Conservation (phyloP, 805 yeast genomes). For the Barnettozyma botsteinii region DNA sequence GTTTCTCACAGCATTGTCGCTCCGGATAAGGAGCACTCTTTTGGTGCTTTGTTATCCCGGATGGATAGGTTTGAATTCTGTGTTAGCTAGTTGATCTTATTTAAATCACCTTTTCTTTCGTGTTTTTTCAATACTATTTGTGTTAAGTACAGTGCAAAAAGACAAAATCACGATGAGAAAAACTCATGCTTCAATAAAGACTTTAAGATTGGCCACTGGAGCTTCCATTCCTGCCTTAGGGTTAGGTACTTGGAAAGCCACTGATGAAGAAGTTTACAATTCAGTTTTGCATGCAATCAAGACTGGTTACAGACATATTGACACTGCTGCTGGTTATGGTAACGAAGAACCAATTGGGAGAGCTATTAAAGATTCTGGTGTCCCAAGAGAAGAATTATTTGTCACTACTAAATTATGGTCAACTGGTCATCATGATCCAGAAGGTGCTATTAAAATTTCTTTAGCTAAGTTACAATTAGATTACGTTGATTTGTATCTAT, state of each 20-base stretch:
- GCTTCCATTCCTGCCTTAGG: slow-evolving; percentile 34
- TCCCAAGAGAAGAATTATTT: slow-evolving; percentile 7
- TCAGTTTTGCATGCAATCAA: slow-evolving; percentile 11
- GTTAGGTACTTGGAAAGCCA: slow-evolving; percentile 7
- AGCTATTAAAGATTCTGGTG: slow-evolving; percentile 23
- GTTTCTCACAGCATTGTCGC: too few species aligned
- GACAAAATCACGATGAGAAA: neutral
- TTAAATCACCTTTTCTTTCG: too few species aligned
- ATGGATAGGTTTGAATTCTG: too few species aligned
- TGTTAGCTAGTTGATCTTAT: too few species aligned
- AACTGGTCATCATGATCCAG: slow-evolving; percentile 39
- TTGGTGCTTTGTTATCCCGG: too few species aligned
- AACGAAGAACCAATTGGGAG: slow-evolving; percentile 52
- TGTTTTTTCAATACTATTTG: too few species aligned
- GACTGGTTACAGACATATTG: slow-evolving; percentile 57
- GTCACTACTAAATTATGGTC: slow-evolving; percentile 57
- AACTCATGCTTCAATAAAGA: slow-evolving; percentile 3
- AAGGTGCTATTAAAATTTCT: slow-evolving; percentile 40
- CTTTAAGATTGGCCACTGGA: slow-evolving; percentile 40
- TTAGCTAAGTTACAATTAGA: slow-evolving; percentile 36
- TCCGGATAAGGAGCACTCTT: too few species aligned
- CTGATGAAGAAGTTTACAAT: slow-evolving; percentile 4
- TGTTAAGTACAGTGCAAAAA: too few species aligned
- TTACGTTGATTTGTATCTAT: slow-evolving; percentile 70
- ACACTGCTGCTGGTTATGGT: slow-evolving; percentile 50